Base-by-base conservation (phyloP, 257 asterid species). In the Ligustrum vulgare region DNA sequence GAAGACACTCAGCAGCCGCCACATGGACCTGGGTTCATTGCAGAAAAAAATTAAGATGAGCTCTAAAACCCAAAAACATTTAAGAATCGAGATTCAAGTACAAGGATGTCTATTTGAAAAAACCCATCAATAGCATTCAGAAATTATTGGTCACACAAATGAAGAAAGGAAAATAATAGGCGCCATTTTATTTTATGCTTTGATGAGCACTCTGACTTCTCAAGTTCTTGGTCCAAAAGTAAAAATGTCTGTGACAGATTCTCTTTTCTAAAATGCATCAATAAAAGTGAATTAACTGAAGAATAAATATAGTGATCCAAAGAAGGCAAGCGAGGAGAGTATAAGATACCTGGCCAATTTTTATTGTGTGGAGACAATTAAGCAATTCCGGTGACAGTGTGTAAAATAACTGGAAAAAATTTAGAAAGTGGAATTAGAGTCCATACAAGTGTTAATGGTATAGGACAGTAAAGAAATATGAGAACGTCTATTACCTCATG, bases 1-100 rank as follows among this genome's bases (percentile, higher is more conserved):
- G 71, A 63, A 92, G 89, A 79, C 99, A 91, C 76, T 94, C 97
- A 2, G 93, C 86, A 65, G 92, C 97, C 49, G 91, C 94, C 73
- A 89, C 78, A 76, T 92, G 99, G 76, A 94, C 97, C 99, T 94
- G 96, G 60, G 60, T 54, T 56, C 72, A 8, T 67, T 66, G 63
- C 85, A 71, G 49, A 54, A 68, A 28, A 69, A 36, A 3, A 8
- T 3, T 0, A 31, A 35, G n/a, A 11, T 8, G 8, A 39, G 16
- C 31, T n/a, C 28, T 66, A 70, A 70, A 70, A 74, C 70, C 43
- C 43, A 65, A 37, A 25, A 51, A n/a, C n/a, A 10, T 56, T 54
- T 56, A 1, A 0, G 20, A 43, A 41, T 7, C 51, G 4, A 0
- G 22, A 58, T 18, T 22, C 37, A 33, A 64, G 43, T 36, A 68